These are phyloP conservation scores for Diaporthe sp. DNA, from an alignment of 2,329 filamentous ascomycete species.

Conservation along the genomic window DNA sequence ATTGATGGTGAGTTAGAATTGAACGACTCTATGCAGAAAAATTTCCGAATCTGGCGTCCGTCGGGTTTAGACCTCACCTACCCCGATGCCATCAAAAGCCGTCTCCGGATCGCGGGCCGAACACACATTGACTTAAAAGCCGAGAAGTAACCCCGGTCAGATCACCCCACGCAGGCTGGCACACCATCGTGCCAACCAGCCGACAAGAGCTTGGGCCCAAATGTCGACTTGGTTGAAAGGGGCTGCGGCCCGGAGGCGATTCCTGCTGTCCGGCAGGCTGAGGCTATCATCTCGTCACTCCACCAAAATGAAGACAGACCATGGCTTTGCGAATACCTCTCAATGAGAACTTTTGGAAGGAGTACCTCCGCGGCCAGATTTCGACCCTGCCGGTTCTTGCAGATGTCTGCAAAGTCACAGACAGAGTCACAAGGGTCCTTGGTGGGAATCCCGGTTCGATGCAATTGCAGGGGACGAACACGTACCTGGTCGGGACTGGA, in stretches of 20 bases:
- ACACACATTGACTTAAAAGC: background rate
- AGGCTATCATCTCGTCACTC: background rate
- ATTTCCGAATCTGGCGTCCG: background rate
- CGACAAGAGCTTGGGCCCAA: too few relatives aligned
- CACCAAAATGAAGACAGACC: background rate
- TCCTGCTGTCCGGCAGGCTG: too few relatives aligned
- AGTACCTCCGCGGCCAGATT: background rate
- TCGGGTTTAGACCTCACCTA: background rate
- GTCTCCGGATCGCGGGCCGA: background rate
- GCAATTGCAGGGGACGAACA: constrained; percentile 5
- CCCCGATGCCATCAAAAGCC: background rate
- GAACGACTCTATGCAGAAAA: background rate
- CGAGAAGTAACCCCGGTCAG: background rate
- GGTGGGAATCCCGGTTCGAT: background rate
- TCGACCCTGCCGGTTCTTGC: background rate
- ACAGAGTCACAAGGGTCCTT: background rate
- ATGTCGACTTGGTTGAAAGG: too few relatives aligned
- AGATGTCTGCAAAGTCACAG: background rate
- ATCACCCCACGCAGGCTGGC: background rate
- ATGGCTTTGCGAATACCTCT: background rate
- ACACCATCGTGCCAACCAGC: background rate
- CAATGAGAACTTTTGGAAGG: background rate
- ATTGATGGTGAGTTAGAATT: background rate
- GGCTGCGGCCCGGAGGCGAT: too few relatives aligned
- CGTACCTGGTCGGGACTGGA: background rate